phyloP scores from a whole-genome alignment of 2,329 filamentous ascomycete species.

The Ustulina deusta region DNA sequence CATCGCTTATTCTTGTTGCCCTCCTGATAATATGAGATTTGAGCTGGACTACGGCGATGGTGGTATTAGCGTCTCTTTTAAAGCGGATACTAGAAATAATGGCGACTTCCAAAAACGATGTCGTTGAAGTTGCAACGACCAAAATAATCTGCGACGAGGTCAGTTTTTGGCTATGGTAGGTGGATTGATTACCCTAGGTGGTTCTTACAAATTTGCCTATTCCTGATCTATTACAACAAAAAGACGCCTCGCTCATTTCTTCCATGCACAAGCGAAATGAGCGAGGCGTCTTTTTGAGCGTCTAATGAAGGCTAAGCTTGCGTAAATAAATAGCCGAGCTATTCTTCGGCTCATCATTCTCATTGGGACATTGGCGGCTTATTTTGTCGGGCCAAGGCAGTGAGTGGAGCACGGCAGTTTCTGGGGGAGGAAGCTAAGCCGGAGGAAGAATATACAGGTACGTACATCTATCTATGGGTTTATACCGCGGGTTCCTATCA shows the following conservation, averaged over 20 bases:
- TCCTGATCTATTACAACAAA: background rate
- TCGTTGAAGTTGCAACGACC: background rate
- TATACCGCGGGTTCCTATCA: background rate
- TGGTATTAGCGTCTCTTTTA: background rate
- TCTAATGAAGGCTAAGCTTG: conserved; percentile 7
- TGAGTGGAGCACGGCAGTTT: conserved; percentile 41
- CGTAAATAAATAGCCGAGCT: conserved; percentile 36
- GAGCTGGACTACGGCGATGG: background rate
- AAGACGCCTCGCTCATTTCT: background rate
- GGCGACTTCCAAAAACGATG: background rate
- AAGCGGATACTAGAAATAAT: background rate
- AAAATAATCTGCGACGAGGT: conserved; percentile 1
- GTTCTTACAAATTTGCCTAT: conserved; percentile 10
- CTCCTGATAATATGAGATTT: background rate
- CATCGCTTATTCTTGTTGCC: conserved; percentile 20
- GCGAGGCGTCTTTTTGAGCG: conserved; percentile 6
- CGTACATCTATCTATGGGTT: background rate
- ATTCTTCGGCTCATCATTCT: conserved; percentile 17
- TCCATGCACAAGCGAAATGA: conserved; percentile 4
- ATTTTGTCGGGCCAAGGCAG: conserved; percentile 31
- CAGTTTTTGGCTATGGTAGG: conserved; percentile 1
- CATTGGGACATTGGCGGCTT: conserved; percentile 29
- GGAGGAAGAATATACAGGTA: conserved; percentile 10
- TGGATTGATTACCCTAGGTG: background rate
- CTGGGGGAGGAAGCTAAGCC: conserved; percentile 21